A percentile compares a stretch with the other conserved stretches of the same genome.
phyloP scores from a whole-genome alignment of 2,329 filamentous ascomycete species.

The Rosellinia necatrix region DNA sequence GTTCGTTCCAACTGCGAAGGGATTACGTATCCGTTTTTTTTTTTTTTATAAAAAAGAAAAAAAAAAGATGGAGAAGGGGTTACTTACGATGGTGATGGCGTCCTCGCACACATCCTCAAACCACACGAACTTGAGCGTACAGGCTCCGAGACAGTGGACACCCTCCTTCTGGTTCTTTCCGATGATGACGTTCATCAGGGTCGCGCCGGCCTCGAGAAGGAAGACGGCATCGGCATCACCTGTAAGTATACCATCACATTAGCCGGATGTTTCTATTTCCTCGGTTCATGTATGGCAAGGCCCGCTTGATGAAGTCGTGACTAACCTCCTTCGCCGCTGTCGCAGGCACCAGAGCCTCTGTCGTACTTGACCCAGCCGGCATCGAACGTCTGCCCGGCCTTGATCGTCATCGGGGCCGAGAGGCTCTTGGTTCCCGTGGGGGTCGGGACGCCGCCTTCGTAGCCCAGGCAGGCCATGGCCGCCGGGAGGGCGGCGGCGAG shows the following conservation, averaged over 20 bases:
- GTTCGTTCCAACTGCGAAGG: too few species aligned
- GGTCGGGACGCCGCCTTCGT: constrained; percentile 40
- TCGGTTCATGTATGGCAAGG: neutral
- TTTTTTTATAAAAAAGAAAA: too few species aligned
- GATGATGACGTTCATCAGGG: constrained; percentile 46
- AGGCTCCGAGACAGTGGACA: constrained; percentile 43
- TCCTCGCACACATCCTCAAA: constrained; percentile 47
- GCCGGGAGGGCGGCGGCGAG: constrained; percentile 35
- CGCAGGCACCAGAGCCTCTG: constrained; percentile 45
- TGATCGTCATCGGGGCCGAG: constrained; percentile 39
- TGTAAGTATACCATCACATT: neutral
- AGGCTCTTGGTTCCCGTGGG: constrained; percentile 34
- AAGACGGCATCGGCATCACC: constrained; percentile 46
- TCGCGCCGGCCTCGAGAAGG: constrained; percentile 36
- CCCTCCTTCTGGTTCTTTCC: constrained; percentile 47
- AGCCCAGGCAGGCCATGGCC: constrained; percentile 39
- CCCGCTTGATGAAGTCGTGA: neutral
- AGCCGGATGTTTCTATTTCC: neutral
- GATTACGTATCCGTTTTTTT: too few species aligned
- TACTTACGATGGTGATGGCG: constrained; percentile 19
- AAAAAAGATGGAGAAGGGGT: too few species aligned
- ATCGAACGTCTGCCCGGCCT: constrained; percentile 41
- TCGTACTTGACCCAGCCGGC: constrained; percentile 45
- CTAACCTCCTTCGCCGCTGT: constrained; percentile 46
- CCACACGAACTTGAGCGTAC: constrained; percentile 42